Evolutionary conservation across 192 early-diverging fungal species (phyloP).

Genomic region (Podila horticola): DNA sequence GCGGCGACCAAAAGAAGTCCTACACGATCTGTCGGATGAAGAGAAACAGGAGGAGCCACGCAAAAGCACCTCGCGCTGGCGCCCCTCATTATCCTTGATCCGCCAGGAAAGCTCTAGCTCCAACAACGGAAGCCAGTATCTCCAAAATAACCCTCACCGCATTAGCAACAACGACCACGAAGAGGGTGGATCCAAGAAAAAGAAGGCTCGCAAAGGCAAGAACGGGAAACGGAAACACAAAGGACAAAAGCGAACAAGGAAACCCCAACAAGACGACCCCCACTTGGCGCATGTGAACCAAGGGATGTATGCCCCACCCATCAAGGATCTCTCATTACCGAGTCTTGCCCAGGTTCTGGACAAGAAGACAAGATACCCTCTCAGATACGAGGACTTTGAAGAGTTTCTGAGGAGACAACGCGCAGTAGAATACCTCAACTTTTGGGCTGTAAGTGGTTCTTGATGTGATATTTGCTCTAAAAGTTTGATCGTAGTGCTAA

Average conservation of each 20-base stretch:
- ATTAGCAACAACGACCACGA: slow-evolving; percentile 12
- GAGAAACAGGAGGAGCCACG: slow-evolving; percentile 29
- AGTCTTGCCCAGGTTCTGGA: slow-evolving; percentile 29
- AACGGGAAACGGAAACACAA: neutral
- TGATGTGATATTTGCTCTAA: neutral
- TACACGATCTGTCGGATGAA: slow-evolving; percentile 35
- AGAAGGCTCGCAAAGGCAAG: slow-evolving; percentile 1
- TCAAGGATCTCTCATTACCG: slow-evolving; percentile 7
- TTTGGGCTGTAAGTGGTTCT: slow-evolving; percentile 40
- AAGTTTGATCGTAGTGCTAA: neutral
- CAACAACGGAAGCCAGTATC: slow-evolving; percentile 11
- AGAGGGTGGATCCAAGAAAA: neutral
- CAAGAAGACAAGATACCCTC: slow-evolving; percentile 34
- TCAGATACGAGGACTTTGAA: slow-evolving; percentile 49
- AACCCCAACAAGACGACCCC: neutral
- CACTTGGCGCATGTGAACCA: neutral
- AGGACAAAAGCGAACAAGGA: neutral
- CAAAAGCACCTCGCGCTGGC: slow-evolving; percentile 36
- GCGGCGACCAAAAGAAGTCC: slow-evolving; percentile 22
- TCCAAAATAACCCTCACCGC: slow-evolving; percentile 32
- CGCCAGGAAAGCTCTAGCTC: slow-evolving; percentile 38
- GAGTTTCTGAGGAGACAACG: slow-evolving; percentile 32
- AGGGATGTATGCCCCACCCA: neutral
- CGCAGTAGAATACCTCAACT: slow-evolving; percentile 46
- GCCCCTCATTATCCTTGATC: slow-evolving; percentile 38